Percentiles rank a stretch among this genome's conserved stretches.
Conservation (phyloP, 1,284 basidiomycete species). For the Microbotryum saponariae region DNA sequence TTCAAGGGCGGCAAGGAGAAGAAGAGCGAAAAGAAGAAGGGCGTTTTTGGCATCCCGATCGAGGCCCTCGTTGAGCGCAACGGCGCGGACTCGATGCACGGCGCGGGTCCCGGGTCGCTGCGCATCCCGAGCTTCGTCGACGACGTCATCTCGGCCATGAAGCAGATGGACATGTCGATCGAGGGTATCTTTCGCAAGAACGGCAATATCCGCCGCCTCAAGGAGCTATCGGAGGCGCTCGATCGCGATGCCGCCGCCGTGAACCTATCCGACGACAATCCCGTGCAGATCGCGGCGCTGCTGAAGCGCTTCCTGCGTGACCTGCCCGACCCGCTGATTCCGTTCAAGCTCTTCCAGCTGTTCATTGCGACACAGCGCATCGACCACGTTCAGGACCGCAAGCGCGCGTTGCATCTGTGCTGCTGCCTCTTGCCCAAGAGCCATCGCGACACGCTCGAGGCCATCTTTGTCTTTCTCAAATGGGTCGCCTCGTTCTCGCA, state of each 20-base stretch:
- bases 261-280: conserved; percentile 87
- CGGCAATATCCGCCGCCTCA: conserved; percentile 88
- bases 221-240: conserved; percentile 81
- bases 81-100: conserved; percentile 85
- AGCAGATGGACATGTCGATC: conserved; percentile 98
- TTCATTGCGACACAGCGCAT: conserved; percentile 85
- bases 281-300: conserved; percentile 91
- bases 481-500: conserved; percentile 99
- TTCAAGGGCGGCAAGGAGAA: conserved; percentile 88
- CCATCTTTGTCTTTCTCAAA: conserved; percentile 94
- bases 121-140: conserved; percentile 95
- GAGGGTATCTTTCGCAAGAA: conserved; percentile 99
- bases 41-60: conserved; percentile 86
- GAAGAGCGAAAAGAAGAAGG: conserved; percentile 61
- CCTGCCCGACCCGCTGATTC: conserved; percentile 90
- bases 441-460: conserved; percentile 95
- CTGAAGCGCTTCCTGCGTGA: conserved; percentile 96
- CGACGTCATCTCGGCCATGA: conserved; percentile 95
- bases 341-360: conserved; percentile 83
- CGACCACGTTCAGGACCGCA: conserved; percentile 66
- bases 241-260: conserved; percentile 86
- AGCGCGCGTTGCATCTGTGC: conserved; percentile 76
- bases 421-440: conserved; percentile 80
- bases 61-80: conserved; percentile 92
- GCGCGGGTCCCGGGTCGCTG: conserved; percentile 74